Evolutionary conservation across 306 rosid species (phyloP).

Genomic region (peach (Prunus persica)): Prunus_persica_NCBIv2 NC_034009.1:27100501-27101000

Average conservation of each 20-base stretch:
- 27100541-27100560: neutral
- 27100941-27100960: too few species aligned
- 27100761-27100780: slow-evolving; percentile 4
- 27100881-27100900: neutral
- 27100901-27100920: neutral
- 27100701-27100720: too few species aligned
- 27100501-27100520: slow-evolving; percentile 21
- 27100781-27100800: neutral
- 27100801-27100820: slow-evolving; percentile 3
- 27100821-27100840: neutral
- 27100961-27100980: neutral
- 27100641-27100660: slow-evolving; percentile 20
- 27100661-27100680: neutral
- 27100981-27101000: neutral
- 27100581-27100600: slow-evolving; percentile 14
- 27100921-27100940: too few species aligned
- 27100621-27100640: slow-evolving; percentile 8
- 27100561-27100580: slow-evolving; percentile 21
- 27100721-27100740: neutral
- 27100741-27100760: slow-evolving; percentile 28
- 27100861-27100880: neutral
- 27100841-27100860: slow-evolving; percentile 9
- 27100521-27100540: neutral
- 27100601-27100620: slow-evolving; percentile 19
- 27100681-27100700: neutral